Evolutionary conservation across 2,329 filamentous ascomycete species (phyloP).

Genomic region (Stachybotrys echinatus): DNA sequence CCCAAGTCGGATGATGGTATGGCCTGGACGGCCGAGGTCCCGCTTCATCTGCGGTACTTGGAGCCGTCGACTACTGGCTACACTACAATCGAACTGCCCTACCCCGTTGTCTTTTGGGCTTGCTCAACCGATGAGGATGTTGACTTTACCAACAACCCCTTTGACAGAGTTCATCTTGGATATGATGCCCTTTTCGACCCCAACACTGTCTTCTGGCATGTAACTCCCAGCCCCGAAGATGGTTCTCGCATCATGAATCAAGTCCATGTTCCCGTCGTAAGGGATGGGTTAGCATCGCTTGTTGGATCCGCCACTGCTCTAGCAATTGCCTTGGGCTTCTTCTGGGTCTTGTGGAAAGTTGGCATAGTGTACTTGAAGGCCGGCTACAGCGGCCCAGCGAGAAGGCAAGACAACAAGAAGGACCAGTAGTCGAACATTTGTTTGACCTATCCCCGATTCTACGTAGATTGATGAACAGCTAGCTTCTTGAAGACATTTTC

Average conservation of each 20-base stretch:
- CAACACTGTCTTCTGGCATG: slow-evolving; percentile 78
- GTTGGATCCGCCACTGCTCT: slow-evolving; percentile 51
- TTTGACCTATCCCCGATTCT: neutral
- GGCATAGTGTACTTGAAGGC: slow-evolving; percentile 3
- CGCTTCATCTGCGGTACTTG: slow-evolving; percentile 82
- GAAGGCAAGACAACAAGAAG: slow-evolving; percentile 12
- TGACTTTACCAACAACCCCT: slow-evolving; percentile 73
- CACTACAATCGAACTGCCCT: slow-evolving; percentile 58
- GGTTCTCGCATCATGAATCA: slow-evolving; percentile 42
- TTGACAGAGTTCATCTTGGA: slow-evolving; percentile 78
- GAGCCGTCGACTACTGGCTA: slow-evolving; percentile 53
- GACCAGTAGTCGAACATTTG: slow-evolving; percentile 7
- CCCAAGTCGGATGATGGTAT: slow-evolving; percentile 33
- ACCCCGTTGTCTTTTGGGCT: slow-evolving; percentile 86
- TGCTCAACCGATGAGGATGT: slow-evolving; percentile 62
- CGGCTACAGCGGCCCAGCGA: slow-evolving; percentile 3
- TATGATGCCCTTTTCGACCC: slow-evolving; percentile 77
- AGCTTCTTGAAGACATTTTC: slow-evolving; percentile 7
- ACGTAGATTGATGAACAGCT: no score
- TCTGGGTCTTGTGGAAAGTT: slow-evolving; percentile 64
- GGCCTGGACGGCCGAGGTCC: slow-evolving; percentile 64
- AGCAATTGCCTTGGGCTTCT: slow-evolving; percentile 58
- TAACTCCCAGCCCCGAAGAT: slow-evolving; percentile 43
- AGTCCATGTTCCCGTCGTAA: slow-evolving; percentile 61
- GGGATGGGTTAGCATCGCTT: slow-evolving; percentile 42